These are phyloP conservation scores for Stephanodiscus minutulus DNA, from an alignment of 108 stramenopile species.

Conservation along the genomic window DNA sequence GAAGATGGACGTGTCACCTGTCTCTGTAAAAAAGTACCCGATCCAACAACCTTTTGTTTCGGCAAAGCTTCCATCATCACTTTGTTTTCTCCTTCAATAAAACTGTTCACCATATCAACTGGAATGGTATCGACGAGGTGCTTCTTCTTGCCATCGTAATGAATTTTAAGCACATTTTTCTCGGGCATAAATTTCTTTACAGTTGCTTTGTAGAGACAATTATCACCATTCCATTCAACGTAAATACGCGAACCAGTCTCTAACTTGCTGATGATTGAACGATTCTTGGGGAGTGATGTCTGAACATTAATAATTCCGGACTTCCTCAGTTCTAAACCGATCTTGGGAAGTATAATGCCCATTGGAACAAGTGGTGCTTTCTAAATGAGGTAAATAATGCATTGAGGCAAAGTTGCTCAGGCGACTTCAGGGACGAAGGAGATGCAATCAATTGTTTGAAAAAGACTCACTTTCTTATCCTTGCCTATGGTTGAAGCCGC, in stretches of 20 bases:
- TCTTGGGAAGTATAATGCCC: neutral
- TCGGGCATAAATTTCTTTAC: constrained; percentile 32
- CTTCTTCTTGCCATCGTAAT: constrained; percentile 49
- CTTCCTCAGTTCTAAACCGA: neutral
- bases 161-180: constrained; percentile 29
- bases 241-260: constrained; percentile 25
- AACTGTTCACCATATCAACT: constrained; percentile 20
- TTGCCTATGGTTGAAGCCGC: neutral
- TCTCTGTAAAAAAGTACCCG: neutral
- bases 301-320: neutral
- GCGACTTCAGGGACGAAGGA: neutral
- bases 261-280: neutral
- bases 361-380: neutral
- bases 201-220: constrained; percentile 34
- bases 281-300: neutral
- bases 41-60: no score
- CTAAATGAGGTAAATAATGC: neutral
- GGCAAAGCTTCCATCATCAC: no score
- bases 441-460: neutral
- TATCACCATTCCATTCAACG: constrained; percentile 31
- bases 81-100: constrained; percentile 17
- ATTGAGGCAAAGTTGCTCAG: neutral
- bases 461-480: constrained; percentile 1
- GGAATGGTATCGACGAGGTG: constrained; percentile 29
- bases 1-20: neutral